These are phyloP conservation scores for Mayamaea pseudoterrestris DNA, from an alignment of 108 stramenopile species.

Conservation along the genomic window DNA sequence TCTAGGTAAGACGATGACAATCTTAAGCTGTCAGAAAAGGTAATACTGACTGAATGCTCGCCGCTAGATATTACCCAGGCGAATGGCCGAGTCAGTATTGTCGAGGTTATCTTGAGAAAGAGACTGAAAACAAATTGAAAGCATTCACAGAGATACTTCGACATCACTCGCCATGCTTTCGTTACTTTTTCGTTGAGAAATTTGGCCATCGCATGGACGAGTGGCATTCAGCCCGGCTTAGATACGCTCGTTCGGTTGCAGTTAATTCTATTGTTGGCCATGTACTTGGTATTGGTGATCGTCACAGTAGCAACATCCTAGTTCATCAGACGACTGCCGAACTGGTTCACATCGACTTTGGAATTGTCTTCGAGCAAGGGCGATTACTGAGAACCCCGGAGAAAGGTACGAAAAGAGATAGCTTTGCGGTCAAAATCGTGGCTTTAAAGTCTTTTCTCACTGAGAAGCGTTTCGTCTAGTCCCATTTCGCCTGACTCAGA, in stretches of 20 bases:
- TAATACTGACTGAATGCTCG: slow-evolving; percentile 25
- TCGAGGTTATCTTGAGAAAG: slow-evolving; percentile 24
- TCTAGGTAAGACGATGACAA: slow-evolving; percentile 17
- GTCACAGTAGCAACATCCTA: slow-evolving; percentile 93
- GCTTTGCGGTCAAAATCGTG: too few species aligned
- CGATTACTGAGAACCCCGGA: too few species aligned
- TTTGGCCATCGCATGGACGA: slow-evolving; percentile 69
- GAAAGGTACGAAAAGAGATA: too few species aligned
- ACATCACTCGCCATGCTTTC: slow-evolving; percentile 82
- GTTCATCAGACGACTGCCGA: slow-evolving; percentile 82
- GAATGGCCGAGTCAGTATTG: slow-evolving; percentile 66
- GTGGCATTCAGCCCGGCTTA: slow-evolving; percentile 79
- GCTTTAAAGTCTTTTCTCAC: too few species aligned
- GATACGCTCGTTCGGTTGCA: slow-evolving; percentile 88
- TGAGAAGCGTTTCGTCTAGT: too few species aligned
- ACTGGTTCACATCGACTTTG: slow-evolving; percentile 98
- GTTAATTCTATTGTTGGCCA: slow-evolving; percentile 94
- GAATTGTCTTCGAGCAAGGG: slow-evolving; percentile 98
- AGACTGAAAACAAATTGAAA: slow-evolving; percentile 24
- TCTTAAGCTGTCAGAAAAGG: too few species aligned
- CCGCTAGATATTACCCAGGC: slow-evolving; percentile 75
- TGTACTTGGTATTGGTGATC: slow-evolving; percentile 97
- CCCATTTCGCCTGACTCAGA: slow-evolving; percentile 94
- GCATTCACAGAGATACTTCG: slow-evolving; percentile 52
- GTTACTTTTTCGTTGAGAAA: slow-evolving; percentile 92